These are phyloP conservation scores for Trichoderma koningiopsis DNA, from an alignment of 2,329 filamentous ascomycete genomes.

Conservation along the genomic window DNA sequence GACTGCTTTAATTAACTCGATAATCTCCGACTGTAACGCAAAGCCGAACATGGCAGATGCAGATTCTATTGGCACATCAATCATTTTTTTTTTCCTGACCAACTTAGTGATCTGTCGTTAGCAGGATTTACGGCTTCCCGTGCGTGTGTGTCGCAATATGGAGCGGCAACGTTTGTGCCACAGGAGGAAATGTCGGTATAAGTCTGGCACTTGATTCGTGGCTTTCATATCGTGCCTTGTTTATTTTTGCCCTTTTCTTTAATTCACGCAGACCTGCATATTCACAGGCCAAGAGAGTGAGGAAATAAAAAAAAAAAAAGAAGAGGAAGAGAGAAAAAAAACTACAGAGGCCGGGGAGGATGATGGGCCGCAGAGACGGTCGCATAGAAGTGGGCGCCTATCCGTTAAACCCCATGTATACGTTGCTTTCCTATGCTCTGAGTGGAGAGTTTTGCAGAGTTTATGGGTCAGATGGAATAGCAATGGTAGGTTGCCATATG, in stretches of 20 bases:
- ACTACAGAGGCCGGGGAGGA: slow-evolving; percentile 5
- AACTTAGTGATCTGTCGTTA: background rate
- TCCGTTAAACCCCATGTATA: background rate
- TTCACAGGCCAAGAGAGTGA: background rate
- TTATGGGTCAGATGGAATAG: background rate
- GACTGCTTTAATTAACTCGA: background rate
- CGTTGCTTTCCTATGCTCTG: background rate
- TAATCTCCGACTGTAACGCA: slow-evolving; percentile 21
- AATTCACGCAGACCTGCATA: slow-evolving; percentile 20
- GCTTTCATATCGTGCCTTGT: background rate
- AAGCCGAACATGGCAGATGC: slow-evolving; percentile 11
- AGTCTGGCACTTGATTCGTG: background rate
- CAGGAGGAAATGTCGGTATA: slow-evolving; percentile 11
- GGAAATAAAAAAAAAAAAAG: too few species aligned
- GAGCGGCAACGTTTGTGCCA: background rate
- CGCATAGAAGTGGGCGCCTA: slow-evolving; percentile 15
- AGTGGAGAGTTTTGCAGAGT: background rate
- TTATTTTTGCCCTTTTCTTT: background rate
- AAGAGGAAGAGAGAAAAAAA: background rate
- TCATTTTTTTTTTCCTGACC: background rate
- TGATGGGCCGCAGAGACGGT: slow-evolving; percentile 15
- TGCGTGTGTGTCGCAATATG: background rate
- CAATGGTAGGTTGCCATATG: background rate
- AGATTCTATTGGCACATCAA: background rate
- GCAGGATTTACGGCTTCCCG: background rate